phyloP scores from a whole-genome alignment of 2,329 filamentous ascomycete species.

The Cordyceps sp. region DNA sequence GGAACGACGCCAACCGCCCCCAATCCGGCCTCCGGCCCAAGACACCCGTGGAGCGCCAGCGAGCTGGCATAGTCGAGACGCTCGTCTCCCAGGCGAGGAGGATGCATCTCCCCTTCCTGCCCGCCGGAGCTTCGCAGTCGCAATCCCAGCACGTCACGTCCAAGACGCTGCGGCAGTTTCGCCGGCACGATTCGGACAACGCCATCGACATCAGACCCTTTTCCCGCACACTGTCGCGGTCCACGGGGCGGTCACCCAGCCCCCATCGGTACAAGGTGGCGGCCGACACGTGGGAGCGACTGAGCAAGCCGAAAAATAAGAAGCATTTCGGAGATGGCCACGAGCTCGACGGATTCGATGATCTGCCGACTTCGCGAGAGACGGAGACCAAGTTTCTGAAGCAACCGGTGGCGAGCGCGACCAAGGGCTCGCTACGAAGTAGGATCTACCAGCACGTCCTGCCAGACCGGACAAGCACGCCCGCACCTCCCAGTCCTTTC shows the following conservation, averaged over 20 bases:
- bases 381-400: conserved; percentile 73
- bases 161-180: conserved; percentile 53
- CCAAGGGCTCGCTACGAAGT: conserved; percentile 44
- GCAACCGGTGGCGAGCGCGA: conserved; percentile 53
- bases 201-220: conserved; percentile 38
- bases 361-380: conserved; percentile 73
- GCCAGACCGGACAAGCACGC: conserved; percentile 34
- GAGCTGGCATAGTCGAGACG: conserved; percentile 29
- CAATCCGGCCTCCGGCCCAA: conserved; percentile 43
- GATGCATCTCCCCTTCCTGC: conserved; percentile 57
- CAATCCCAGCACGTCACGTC: conserved; percentile 66
- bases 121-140: conserved; percentile 54
- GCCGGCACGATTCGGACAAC: conserved; percentile 70
- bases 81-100: conserved; percentile 37
- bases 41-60: conserved; percentile 51
- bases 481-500: conserved; percentile 34
- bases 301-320: conserved; percentile 49
- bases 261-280: conserved; percentile 29
- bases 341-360: conserved; percentile 86
- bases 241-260: conserved; percentile 42
- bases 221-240: conserved; percentile 41
- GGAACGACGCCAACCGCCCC: conserved; percentile 33
- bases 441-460: conserved; percentile 38
- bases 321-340: conserved; percentile 71
- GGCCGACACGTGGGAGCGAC: conserved; percentile 42